phyloP scores from a whole-genome alignment of 345 rosid genomes.

The Eucalyptus cloeziana region DNA sequence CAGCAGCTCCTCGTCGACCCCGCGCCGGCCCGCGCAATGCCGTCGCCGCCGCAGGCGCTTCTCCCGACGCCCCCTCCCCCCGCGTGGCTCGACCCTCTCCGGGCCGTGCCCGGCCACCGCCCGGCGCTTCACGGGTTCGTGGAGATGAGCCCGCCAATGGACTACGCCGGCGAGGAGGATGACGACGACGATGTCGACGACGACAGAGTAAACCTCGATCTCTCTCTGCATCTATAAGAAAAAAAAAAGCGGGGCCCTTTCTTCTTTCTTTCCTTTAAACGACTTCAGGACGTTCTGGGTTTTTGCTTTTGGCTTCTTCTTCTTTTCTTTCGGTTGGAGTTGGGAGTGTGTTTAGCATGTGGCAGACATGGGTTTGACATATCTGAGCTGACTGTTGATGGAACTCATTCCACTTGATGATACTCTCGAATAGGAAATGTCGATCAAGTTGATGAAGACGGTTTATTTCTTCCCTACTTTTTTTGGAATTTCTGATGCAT shows the following conservation, averaged over 20 bases:
- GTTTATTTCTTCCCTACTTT: neutral
- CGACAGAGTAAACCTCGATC: slow-evolving; percentile 16
- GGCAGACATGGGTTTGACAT: neutral
- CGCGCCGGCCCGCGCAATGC: neutral
- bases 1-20: slow-evolving; percentile 10
- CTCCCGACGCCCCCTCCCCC: neutral
- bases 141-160: neutral
- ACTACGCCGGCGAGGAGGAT: neutral
- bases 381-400: neutral
- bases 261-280: neutral
- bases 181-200: neutral
- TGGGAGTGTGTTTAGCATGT: neutral
- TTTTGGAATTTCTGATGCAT: neutral
- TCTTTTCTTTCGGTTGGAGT: neutral
- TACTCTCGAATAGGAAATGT: neutral
- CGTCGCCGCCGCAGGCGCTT: neutral
- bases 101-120: neutral
- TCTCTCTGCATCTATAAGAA: slow-evolving; percentile 25
- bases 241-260: neutral
- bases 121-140: neutral
- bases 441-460: neutral
- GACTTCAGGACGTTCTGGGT: neutral
- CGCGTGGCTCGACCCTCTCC: neutral
- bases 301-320: neutral
- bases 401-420: neutral